A percentile compares a stretch with the other conserved stretches of the same genome.
phyloP scores from a whole-genome alignment of 2,329 filamentous ascomycete genomes.

The Pleoardoris graminearum region DNA sequence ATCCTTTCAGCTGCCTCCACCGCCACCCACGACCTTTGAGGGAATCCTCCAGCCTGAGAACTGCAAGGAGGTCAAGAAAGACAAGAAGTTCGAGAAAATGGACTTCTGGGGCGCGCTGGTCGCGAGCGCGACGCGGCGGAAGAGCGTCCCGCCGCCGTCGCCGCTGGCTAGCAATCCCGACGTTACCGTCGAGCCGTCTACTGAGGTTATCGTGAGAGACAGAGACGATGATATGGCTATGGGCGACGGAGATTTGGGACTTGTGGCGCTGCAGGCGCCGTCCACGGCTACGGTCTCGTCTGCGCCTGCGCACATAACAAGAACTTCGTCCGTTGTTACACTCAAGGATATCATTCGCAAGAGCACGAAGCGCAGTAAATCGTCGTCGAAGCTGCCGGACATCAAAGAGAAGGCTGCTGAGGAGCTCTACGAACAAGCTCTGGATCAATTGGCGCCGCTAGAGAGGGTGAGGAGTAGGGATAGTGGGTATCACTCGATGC shows the following conservation, averaged over 20 bases:
- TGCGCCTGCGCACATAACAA: background rate
- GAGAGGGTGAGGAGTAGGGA: conserved; percentile 23
- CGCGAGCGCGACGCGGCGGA: conserved; percentile 32
- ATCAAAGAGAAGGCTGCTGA: background rate
- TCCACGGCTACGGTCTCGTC: background rate
- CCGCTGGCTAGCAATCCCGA: conserved; percentile 22
- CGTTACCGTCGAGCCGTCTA: background rate
- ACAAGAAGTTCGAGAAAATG: conserved; percentile 16
- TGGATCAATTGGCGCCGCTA: conserved; percentile 22
- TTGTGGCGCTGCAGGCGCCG: background rate
- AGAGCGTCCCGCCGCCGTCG: conserved; percentile 16
- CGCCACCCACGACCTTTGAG: conserved; percentile 15
- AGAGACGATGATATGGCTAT: conserved; percentile 12
- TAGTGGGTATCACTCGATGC: conserved; percentile 17
- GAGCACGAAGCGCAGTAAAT: conserved; percentile 10
- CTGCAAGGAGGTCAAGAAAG: conserved; percentile 7
- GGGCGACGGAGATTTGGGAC: background rate
- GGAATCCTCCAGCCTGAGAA: conserved; percentile 19
- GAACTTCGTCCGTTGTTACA: conserved; percentile 3
- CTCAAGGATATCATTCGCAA: conserved; percentile 15
- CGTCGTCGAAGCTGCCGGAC: background rate
- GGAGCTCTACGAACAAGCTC: background rate
- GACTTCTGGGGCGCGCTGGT: conserved; percentile 33
- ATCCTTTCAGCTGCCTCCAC: background rate
- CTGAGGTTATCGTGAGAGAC: background rate